Base-by-base conservation (phyloP, 148 eudicot species). In the Camellia lanceoleosa region DNA sequence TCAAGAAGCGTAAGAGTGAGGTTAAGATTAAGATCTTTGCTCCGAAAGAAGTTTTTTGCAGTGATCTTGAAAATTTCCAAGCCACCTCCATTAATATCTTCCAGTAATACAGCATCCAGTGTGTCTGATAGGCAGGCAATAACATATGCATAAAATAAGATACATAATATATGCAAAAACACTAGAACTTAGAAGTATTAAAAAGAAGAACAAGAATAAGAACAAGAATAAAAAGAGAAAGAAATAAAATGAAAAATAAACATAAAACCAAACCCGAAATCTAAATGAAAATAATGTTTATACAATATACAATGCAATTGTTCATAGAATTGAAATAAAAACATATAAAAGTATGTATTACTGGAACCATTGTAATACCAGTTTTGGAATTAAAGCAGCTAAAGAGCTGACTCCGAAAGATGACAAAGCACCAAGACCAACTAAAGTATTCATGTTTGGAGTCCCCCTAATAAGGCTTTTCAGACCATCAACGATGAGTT, bases 401-500 rank as follows among this genome's bases (percentile, higher is more conserved):
- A 97, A 70, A 51, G 99, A 88, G 84, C 98, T 94, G 73, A 97
- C 98, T 56, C 90, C 86, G 80, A 97, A 97, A 76, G 99, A 97
- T 51, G 99, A 97, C 85, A 94, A 81, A 79, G 99, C 99, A 83
- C 99, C 99, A 83, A 97, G 98, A 83, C 99, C 98, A 84, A 97
- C 99, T 88, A 97, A 85, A 44, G 99, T 97, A 82, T 97, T 97
- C 99, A 97, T 97, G 85, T 91, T 94, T 74, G 99, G 99, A 79
- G 94, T 79, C 82, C 99, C 99, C 84, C 89, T 87, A 70, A 93
- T 76, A 52, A 97, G 96, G 85, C 99, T 97, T 83, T 84, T 94
- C 73, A 97, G 82, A 75, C 99, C 99, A 85, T 97, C 98, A 84
- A 87, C 68, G 71, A 97, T 92, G 63, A 97, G 94, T 77, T 92